Evolutionary conservation across 2,329 filamentous ascomycete genomes (phyloP).

Genomic region (Fonsecaea pugnacius): DNA sequence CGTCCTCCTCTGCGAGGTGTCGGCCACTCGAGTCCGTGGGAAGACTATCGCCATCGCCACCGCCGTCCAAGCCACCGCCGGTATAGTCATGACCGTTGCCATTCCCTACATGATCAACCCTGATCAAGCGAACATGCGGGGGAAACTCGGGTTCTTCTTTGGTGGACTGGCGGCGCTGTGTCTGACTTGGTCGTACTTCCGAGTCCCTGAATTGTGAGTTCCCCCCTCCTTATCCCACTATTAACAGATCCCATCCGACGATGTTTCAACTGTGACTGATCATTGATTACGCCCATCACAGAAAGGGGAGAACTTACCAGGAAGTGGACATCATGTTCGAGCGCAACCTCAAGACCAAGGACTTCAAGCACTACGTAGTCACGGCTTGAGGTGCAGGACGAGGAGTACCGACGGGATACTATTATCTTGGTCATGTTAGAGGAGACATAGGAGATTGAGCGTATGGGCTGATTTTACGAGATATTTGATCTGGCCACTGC

Average conservation of each 20-base stretch:
- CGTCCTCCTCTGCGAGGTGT: slow-evolving; percentile 54
- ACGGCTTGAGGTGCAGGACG: background rate
- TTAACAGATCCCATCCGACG: background rate
- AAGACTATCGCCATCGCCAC: slow-evolving; percentile 53
- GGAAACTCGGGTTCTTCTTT: slow-evolving; percentile 43
- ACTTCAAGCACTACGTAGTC: slow-evolving; percentile 35
- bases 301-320: slow-evolving; percentile 38
- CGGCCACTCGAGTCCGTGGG: slow-evolving; percentile 48
- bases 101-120: slow-evolving; percentile 44
- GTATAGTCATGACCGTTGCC: slow-evolving; percentile 47
- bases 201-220: slow-evolving; percentile 38
- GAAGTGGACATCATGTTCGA: slow-evolving; percentile 43
- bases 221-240: background rate
- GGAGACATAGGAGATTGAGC: background rate
- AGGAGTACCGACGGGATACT: background rate
- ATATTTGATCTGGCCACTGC: background rate
- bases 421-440: background rate
- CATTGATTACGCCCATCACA: background rate
- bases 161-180: slow-evolving; percentile 38
- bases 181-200: slow-evolving; percentile 44
- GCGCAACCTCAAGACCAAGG: slow-evolving; percentile 35
- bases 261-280: background rate
- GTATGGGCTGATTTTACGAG: background rate
- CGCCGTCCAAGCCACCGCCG: slow-evolving; percentile 46
- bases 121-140: slow-evolving; percentile 39